Percentiles rank a stretch among this genome's conserved stretches.
Evolutionary conservation across 805 yeast species (phyloP).

Genomic region (Pichia scutulata): DNA sequence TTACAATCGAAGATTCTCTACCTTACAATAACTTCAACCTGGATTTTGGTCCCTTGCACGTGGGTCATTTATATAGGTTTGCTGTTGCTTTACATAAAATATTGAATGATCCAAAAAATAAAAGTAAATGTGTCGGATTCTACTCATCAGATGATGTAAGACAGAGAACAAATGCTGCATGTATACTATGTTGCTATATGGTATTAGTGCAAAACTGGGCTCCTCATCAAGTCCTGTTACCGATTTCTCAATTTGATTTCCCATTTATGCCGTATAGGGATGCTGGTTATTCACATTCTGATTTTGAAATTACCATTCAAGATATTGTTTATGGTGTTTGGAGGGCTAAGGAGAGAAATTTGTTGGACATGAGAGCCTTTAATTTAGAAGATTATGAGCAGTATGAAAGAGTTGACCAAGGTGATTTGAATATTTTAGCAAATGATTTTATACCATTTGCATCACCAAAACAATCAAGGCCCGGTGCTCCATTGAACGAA

Average conservation of each 20-base stretch:
- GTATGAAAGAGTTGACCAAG: constrained; percentile 93
- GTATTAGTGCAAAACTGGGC: constrained; percentile 94
- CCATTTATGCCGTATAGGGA: constrained; percentile 94
- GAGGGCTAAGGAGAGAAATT: constrained; percentile 91
- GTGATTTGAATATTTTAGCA: constrained; percentile 87
- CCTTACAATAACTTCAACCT: constrained; percentile 93
- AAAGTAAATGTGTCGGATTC: constrained; percentile 83
- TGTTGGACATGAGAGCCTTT: constrained; percentile 79
- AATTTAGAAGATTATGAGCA: constrained; percentile 91
- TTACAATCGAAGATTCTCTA: constrained; percentile 86
- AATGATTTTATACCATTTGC: constrained; percentile 97
- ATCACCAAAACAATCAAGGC: constrained; percentile 71
- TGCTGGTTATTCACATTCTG: constrained; percentile 95
- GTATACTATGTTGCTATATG: constrained; percentile 91
- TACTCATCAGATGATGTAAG: constrained; percentile 78
- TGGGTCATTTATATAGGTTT: constrained; percentile 88
- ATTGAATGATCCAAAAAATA: constrained; percentile 75
- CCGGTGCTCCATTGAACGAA: constrained; percentile 51
- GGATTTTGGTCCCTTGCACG: constrained; percentile 94
- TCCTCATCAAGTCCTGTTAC: constrained; percentile 95
- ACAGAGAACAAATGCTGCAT: constrained; percentile 88
- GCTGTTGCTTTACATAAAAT: constrained; percentile 92
- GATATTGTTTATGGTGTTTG: constrained; percentile 94
- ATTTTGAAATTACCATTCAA: constrained; percentile 87
- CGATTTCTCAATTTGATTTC: constrained; percentile 83